Evolutionary conservation across 441 rosid genomes (phyloP).

Genomic region (Populus hybrid): DNA sequence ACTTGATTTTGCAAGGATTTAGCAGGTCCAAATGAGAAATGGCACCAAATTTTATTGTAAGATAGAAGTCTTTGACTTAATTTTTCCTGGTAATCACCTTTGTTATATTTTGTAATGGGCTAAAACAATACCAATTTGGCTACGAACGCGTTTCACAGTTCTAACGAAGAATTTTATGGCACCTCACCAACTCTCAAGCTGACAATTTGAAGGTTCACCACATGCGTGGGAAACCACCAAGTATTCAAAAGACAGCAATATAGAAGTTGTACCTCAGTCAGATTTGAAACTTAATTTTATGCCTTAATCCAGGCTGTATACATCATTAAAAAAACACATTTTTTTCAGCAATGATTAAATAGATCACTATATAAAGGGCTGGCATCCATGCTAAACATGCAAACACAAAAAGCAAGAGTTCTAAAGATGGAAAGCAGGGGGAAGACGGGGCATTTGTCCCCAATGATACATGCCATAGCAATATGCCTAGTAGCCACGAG

Average conservation of each 20-base stretch:
- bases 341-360: neutral
- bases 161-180: neutral
- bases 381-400: neutral
- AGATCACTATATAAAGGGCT: slow-evolving; percentile 8
- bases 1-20: neutral
- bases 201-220: neutral
- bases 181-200: neutral
- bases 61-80: neutral
- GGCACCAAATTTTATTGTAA: neutral
- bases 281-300: neutral
- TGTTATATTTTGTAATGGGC: neutral
- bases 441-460: neutral
- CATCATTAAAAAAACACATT: neutral
- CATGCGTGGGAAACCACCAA: neutral
- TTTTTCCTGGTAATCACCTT: neutral
- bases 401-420: neutral
- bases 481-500: neutral
- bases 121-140: neutral
- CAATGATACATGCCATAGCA: neutral
- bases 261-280: neutral
- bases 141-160: neutral
- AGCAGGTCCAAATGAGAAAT: neutral
- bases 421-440: neutral
- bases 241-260: neutral
- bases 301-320: neutral